Base-by-base conservation (phyloP, 2,329 filamentous ascomycete species). In the Elsinoe perseae region DNA sequence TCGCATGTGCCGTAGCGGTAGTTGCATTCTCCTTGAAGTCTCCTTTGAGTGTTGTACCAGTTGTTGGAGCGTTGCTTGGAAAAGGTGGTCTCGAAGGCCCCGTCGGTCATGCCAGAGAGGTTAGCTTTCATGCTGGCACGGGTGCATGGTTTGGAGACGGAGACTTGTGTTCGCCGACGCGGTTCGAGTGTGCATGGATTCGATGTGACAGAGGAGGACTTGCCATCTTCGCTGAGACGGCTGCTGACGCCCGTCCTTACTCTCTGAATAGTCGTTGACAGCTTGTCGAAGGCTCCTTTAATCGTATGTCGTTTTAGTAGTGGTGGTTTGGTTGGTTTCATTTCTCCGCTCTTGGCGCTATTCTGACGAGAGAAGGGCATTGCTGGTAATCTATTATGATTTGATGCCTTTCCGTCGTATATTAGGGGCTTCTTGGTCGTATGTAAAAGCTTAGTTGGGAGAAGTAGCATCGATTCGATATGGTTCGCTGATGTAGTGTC, bases 61-160 rank as follows among this genome's bases (percentile, higher is more conserved):
- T 36, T 23, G 28, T 46, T 36, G n/a, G 53, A 36, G 8, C 48
- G 28, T 38, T 52, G 28, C 21, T 50, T 34, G 48, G 32, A 9
- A 36, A 8, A 21, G 7, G 48, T 20, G 30, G 30, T 25, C 6
- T 52, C 48, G 16, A 18, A 52, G n/a, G 48, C 28, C 9, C 48
- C 48, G 30, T 52, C 48, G 10, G 18, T 50, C 44, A 50, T 38
- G 25, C 30, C 30, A 23, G 28, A 34, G 16, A 52, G 48, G 6
- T 18, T 38, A 12, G 32, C 32, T 25, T 38, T 34, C 48, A 52
- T 52, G 48, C 48, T 52, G 2, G 48, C 48, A 10, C 48, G 30
- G 53, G 40, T 44, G 54, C 42, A 59, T 50, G 54, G 54, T 44
- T 27, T 43, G 20, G 55, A 57, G 42, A 55, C 25, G 12, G 56